phyloP scores from a whole-genome alignment of 192 early-diverging fungal species.

The Coemansia sp. region DNA sequence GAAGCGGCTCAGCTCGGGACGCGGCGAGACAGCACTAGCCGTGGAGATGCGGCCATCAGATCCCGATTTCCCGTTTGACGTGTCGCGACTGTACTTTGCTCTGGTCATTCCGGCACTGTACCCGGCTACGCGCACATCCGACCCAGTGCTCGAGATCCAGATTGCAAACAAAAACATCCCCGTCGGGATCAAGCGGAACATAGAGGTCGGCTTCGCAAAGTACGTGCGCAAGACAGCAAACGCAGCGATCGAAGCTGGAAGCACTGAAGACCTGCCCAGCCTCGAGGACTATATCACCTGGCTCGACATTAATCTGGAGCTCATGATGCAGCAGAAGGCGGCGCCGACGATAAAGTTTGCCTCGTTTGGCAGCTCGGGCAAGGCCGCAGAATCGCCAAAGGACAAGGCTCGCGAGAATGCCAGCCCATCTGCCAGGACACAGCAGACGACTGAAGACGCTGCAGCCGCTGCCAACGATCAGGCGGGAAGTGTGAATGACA shows the following conservation, averaged over 20 bases:
- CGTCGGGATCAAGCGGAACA: constrained; percentile 35
- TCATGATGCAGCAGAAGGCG: constrained; percentile 56
- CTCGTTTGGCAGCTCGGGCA: constrained; percentile 14
- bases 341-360: constrained; percentile 59
- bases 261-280: constrained; percentile 11
- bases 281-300: constrained; percentile 46
- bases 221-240: constrained; percentile 23
- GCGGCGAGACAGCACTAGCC: constrained; percentile 38
- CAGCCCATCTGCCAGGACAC: no score
- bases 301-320: constrained; percentile 63
- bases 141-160: constrained; percentile 18
- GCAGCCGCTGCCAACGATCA: not conserved
- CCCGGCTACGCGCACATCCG: constrained; percentile 36
- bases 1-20: constrained; percentile 24
- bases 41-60: constrained; percentile 55
- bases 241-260: constrained; percentile 17
- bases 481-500: not conserved
- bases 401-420: constrained; percentile 11
- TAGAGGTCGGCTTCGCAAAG: constrained; percentile 35
- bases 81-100: constrained; percentile 59
- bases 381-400: constrained; percentile 16
- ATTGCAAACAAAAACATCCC: constrained; percentile 49
- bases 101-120: constrained; percentile 58
- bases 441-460: no score
- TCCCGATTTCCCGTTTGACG: constrained; percentile 80